Conservation (phyloP, 306 rosid genomes). For the Cucurbita ficifolia region DNA sequence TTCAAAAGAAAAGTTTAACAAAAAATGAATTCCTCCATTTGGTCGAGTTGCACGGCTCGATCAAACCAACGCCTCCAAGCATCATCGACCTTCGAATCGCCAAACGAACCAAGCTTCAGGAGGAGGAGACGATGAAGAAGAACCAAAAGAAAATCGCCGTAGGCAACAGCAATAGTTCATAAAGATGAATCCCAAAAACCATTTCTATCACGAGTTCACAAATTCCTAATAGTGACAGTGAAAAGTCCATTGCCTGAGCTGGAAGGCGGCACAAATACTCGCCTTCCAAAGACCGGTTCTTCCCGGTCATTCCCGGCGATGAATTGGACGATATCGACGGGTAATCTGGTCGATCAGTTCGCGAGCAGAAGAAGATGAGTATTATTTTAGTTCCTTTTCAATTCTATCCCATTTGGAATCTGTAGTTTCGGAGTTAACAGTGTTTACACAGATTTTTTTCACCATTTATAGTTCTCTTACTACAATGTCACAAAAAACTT, state of each 20-base stretch:
- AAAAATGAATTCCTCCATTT: slow-evolving; percentile 56
- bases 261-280: background rate
- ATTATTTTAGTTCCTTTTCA: background rate
- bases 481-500: too few relatives aligned
- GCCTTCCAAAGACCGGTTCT: background rate
- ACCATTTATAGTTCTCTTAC: background rate
- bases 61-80: slow-evolving; percentile 43
- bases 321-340: background rate
- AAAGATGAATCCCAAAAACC: background rate
- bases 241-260: background rate
- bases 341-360: background rate
- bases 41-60: slow-evolving; percentile 58
- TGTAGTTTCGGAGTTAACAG: background rate
- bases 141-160: slow-evolving; percentile 13
- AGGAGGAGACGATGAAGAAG: slow-evolving; percentile 21
- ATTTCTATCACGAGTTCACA: background rate
- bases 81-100: slow-evolving; percentile 56
- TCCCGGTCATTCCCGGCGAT: background rate
- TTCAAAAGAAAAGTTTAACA: slow-evolving; percentile 65
- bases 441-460: background rate
- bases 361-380: background rate
- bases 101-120: slow-evolving; percentile 33
- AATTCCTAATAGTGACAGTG: background rate
- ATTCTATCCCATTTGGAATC: background rate
- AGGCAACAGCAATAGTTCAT: background rate